phyloP scores from a whole-genome alignment of 1,139 yeast genomes.

The Debaryomyces sp. region DNA sequence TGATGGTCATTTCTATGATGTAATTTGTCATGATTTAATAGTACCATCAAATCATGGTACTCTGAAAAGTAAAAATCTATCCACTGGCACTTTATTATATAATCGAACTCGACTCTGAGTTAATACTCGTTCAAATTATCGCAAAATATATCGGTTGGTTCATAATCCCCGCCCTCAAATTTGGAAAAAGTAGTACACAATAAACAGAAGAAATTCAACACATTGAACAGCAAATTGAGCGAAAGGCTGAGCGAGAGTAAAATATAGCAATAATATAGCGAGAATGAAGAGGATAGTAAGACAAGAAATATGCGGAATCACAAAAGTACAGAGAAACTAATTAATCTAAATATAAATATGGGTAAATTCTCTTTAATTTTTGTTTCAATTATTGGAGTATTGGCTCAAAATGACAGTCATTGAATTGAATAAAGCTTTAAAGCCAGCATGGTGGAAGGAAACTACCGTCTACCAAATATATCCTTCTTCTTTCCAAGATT shows the following conservation, averaged over 20 bases:
- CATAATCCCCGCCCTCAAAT: not conserved
- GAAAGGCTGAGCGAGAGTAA: not conserved
- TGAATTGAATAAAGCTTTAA: not conserved
- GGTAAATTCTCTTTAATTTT: not conserved
- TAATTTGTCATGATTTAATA: too few relatives aligned
- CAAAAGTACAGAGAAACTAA: not conserved
- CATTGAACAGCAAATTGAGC: not conserved
- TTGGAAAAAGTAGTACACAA: not conserved
- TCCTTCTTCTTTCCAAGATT: constrained; percentile 60
- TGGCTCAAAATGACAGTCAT: not conserved
- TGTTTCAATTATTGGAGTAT: not conserved
- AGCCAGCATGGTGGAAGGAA: constrained; percentile 56
- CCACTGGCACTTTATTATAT: too few relatives aligned
- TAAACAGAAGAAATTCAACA: too few relatives aligned
- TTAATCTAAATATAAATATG: not conserved
- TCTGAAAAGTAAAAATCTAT: too few relatives aligned
- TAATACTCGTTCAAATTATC: not conserved
- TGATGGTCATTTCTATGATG: too few relatives aligned
- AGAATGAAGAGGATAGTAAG: not conserved
- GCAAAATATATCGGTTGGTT: not conserved
- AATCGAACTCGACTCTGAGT: too few relatives aligned
- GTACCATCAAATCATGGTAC: too few relatives aligned
- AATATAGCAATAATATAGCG: not conserved
- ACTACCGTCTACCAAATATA: constrained; percentile 58
- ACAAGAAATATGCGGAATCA: not conserved